phyloP scores from a whole-genome alignment of 441 rosid species.

The Gossypium schwendimanii region DNA sequence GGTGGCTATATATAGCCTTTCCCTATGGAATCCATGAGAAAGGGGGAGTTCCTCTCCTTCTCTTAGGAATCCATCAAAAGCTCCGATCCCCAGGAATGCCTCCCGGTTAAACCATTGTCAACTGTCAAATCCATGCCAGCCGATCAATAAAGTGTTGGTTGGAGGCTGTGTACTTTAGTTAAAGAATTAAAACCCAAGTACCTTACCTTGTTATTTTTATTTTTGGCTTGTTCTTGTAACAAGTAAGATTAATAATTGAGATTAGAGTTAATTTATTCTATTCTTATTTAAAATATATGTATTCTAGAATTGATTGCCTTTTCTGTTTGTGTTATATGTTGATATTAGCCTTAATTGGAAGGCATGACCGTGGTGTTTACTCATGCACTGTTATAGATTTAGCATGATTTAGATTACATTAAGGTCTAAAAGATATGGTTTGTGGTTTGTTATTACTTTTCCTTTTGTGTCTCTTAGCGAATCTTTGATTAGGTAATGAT shows the following conservation, averaged over 20 bases:
- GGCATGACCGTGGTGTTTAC: neutral
- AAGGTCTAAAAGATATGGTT: neutral
- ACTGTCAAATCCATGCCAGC: no score
- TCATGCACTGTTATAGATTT: neutral
- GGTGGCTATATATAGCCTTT: no score
- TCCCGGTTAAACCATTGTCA: no score
- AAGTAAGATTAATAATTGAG: neutral
- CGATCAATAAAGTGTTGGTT: neutral
- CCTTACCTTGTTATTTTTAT: neutral
- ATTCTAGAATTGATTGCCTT: neutral
- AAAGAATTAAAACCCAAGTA: neutral
- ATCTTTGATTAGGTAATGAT: no score
- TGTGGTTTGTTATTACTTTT: neutral
- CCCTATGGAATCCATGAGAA: no score
- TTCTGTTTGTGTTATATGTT: neutral
- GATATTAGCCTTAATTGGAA: neutral
- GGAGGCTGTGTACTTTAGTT: neutral
- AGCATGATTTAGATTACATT: neutral
- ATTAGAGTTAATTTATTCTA: neutral
- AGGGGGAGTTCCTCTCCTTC: no score
- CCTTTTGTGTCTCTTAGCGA: neutral
- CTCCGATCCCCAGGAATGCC: no score
- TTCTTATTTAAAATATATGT: no score
- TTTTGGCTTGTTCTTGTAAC: neutral
- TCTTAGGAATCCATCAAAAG: no score